Base-by-base conservation (phyloP, 2,329 filamentous ascomycete species). In the Penicillium occitanis region DNA sequence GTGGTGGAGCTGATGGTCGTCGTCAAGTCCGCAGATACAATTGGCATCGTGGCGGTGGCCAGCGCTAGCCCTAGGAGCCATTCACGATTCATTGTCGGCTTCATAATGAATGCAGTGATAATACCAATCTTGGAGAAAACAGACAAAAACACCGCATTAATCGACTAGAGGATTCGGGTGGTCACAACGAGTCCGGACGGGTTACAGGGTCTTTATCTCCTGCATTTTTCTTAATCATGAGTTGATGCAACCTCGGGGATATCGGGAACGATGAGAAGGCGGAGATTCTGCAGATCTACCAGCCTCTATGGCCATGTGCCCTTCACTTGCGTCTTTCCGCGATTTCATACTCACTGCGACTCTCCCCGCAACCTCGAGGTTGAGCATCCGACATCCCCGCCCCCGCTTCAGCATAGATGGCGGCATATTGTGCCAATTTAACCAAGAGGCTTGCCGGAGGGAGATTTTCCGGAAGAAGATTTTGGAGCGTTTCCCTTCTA, bases 1-100 rank as follows among this genome's bases (percentile, higher is more conserved):
- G 57, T 42, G 25, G 57, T 28, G 57, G 57, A 59, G 57, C 57
- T 59, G 33, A 59, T 59, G 5, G 35, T 59, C 13, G 57, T 59
- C 25, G 57, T 59, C 57, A 59, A 28, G 35, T 59, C 57, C 6
- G 57, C 57, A 30, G 57, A 40, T 10, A 25, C 57, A 5, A n/a
- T n/a, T 25, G 57, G 57, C 35, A 59, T 4, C 7, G 22, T 42
- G 40, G 19, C 22, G 19, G 37, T 5, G 14, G 22, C 3, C 19
- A 59, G 19, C 35, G 37, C 57, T 28, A 59, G 57, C 14, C 40
- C 40, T 2, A 59, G 57, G 25, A 59, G 19, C 57, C 19, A 40
- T 44, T 44, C 17, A 19, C 13, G 25, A 19, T 28, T 40, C 22
- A 59, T 40, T 42, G 11, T 19, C 22, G 5, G 57, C 57, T 42